Base-by-base conservation (phyloP, 2,329 filamentous ascomycete species). In the Malbranchea cinnamomea region DNA sequence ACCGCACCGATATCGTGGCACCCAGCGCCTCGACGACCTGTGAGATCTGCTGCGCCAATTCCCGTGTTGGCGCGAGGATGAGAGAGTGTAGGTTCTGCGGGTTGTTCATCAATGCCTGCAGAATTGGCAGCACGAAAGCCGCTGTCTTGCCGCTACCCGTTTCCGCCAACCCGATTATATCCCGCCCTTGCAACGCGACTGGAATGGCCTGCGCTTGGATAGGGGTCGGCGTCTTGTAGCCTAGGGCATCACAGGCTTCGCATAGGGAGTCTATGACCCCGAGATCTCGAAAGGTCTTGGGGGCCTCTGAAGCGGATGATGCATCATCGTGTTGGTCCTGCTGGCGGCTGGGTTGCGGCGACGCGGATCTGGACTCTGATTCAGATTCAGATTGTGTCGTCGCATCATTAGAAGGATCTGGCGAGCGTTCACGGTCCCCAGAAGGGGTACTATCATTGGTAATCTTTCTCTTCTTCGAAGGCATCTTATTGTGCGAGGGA, bases 131-230 rank as follows among this genome's bases (percentile, higher is more conserved):
- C 0, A 83, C 84, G 52, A 95, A 98, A 0, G 89, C 85, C 5
- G 84, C 87, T 0, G 89, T 95, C 62, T 95, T 98, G 57, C 89
- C 89, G 48, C 76, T 84, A 43, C 89, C 89, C 0, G 89, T 98
- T 57, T 98, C 87, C 18, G 89, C 89, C 30, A 95, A 67, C 23
- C 85, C 89, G 43, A 98, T 93, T 19, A 95, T 65, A 53, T 95
- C 89, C 46, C 83, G 72, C 30, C 78, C 75, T 46, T 79, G 58
- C 3, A 94, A 65, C 20, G 85, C 85, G 4, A 72, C 49, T 4
- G 87, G 87, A 43, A 95, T 92, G 0, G 84, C 69, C 52, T 91
- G 71, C 30, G 68, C 67, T 54, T 94, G 89, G 40, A 98, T 95
- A 0, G 85, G 78, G 2, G 87, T 98, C 0, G 89, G 82, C 16